Evolutionary conservation across 2,329 filamentous ascomycete genomes (phyloP).

Genomic region (Trichocomaceae sp.): DNA sequence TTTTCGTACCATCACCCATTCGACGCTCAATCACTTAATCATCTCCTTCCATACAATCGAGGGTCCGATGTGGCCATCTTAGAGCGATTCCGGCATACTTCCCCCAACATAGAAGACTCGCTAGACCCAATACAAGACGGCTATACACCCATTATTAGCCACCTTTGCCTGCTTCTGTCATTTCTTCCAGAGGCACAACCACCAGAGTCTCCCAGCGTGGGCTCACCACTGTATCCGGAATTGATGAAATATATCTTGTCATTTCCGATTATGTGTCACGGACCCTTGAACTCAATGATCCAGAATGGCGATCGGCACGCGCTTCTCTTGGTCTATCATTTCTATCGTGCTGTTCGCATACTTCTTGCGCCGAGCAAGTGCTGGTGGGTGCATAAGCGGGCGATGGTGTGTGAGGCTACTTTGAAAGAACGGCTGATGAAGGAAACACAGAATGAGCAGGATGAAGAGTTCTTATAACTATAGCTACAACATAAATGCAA

Average conservation of each 20-base stretch:
- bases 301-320: constrained; percentile 2
- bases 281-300: constrained; percentile 5
- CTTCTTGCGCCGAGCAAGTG: not conserved
- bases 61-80: not conserved
- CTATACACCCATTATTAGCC: constrained; percentile 3
- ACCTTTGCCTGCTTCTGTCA: constrained; percentile 7
- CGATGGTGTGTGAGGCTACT: constrained; percentile 1
- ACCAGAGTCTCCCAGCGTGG: not conserved
- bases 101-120: not conserved
- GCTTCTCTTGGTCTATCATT: constrained; percentile 8
- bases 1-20: constrained; percentile 7
- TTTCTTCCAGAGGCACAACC: constrained; percentile 5
- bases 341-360: constrained; percentile 10
- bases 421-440: constrained; percentile 3
- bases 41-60: not conserved
- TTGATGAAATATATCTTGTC: constrained; percentile 2
- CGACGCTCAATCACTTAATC: not conserved
- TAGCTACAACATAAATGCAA: not conserved
- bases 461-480: not conserved
- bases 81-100: not conserved
- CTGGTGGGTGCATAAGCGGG: constrained; percentile 11
- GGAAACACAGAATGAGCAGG: not conserved
- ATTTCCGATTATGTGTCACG: constrained; percentile 10
- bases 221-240: not conserved
- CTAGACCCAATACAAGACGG: not conserved